These are phyloP conservation scores for Kalanchoe fedtschenkoi DNA, from an alignment of 164 flowering plant species.

Conservation along the genomic window DNA sequence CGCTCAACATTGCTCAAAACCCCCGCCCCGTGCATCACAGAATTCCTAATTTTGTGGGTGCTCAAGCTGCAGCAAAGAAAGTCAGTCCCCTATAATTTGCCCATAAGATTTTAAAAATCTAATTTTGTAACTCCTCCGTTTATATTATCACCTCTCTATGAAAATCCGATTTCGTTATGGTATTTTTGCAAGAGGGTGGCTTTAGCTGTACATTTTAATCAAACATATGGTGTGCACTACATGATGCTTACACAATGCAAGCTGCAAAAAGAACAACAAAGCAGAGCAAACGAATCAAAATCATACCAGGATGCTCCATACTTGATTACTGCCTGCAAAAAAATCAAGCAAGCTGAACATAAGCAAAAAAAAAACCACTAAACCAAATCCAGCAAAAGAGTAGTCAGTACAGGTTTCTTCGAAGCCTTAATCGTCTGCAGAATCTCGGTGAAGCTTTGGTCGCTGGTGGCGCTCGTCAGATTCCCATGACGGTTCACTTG, in stretches of 20 bases:
- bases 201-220: not conserved
- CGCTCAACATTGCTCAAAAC: slow-evolving; percentile 56
- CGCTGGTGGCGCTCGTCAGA: slow-evolving; percentile 50
- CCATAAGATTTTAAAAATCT: too few relatives aligned
- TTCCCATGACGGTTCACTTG: slow-evolving; percentile 39
- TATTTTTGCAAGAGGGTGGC: too few relatives aligned
- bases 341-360: too few relatives aligned
- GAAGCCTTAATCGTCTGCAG: slow-evolving; percentile 46
- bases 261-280: not conserved
- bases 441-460: slow-evolving; percentile 35
- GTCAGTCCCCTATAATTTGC: slow-evolving; percentile 14
- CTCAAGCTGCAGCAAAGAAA: slow-evolving; percentile 50
- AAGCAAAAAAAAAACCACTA: too few relatives aligned
- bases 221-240: not conserved
- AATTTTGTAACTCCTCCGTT: too few relatives aligned
- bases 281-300: not conserved
- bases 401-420: slow-evolving; percentile 36
- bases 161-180: too few relatives aligned
- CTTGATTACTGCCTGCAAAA: not conserved
- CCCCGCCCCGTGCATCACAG: slow-evolving; percentile 91
- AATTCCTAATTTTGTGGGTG: slow-evolving; percentile 77
- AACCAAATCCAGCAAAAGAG: not conserved
- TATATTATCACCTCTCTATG: too few relatives aligned
- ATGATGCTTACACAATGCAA: too few relatives aligned
- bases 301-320: slow-evolving; percentile 1